These are phyloP conservation scores for Sarocladiaceae sp. DNA, from an alignment of 2,329 filamentous ascomycete genomes.

Conservation along the genomic window DNA sequence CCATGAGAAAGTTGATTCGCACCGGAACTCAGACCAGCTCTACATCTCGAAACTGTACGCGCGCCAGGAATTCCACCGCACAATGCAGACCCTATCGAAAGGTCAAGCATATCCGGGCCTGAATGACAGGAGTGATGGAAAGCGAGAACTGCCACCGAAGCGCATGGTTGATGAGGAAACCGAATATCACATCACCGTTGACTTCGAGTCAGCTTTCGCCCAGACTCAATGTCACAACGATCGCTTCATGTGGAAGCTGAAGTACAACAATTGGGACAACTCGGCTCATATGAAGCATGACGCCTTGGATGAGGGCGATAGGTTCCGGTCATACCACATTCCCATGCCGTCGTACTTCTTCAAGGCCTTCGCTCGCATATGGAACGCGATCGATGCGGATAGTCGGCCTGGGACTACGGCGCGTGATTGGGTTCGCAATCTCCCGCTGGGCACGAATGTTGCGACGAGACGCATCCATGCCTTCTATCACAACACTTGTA, in stretches of 20 bases:
- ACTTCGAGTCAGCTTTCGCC: constrained; percentile 38
- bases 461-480: constrained; percentile 18
- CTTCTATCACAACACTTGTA: constrained; percentile 21
- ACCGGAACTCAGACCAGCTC: constrained; percentile 17
- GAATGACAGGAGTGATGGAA: no score
- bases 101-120: neutral
- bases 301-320: constrained; percentile 8
- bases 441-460: constrained; percentile 18
- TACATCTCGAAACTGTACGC: constrained; percentile 18
- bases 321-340: constrained; percentile 15
- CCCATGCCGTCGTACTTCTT: constrained; percentile 17
- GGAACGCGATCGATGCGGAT: constrained; percentile 9
- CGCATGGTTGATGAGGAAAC: constrained; percentile 12
- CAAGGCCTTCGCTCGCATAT: constrained; percentile 11
- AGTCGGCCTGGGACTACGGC: constrained; percentile 1
- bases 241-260: constrained; percentile 39
- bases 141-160: neutral
- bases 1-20: constrained; percentile 12
- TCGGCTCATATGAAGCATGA: constrained; percentile 14
- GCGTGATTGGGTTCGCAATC: constrained; percentile 14
- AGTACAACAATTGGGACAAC: constrained; percentile 34
- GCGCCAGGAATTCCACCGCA: constrained; percentile 19
- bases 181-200: constrained; percentile 12
- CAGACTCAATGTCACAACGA: constrained; percentile 42
- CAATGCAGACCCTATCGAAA: constrained; percentile 5